Evolutionary conservation across 2,329 filamentous ascomycete species (phyloP).

Genomic region (Talaromyces sp.): DNA sequence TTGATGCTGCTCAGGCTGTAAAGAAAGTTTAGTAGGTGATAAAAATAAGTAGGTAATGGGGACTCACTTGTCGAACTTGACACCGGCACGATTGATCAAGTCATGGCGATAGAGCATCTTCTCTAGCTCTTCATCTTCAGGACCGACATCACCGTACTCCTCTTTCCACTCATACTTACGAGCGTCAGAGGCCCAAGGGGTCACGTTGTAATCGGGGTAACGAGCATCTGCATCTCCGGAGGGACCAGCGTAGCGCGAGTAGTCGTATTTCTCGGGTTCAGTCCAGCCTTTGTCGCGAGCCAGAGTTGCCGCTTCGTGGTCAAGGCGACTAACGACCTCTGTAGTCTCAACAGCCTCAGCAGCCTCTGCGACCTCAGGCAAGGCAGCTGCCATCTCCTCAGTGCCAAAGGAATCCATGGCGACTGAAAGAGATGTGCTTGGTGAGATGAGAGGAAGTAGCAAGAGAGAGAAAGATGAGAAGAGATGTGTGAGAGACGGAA

Average conservation of each 20-base stretch:
- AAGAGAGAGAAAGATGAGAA: background rate
- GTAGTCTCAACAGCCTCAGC: background rate
- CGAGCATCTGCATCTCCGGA: conserved; percentile 24
- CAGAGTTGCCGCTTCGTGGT: conserved; percentile 30
- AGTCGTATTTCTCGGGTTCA: conserved; percentile 39
- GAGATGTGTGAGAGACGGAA: background rate
- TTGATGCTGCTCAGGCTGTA: conserved; percentile 49
- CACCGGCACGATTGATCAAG: conserved; percentile 54
- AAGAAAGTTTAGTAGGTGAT: conserved; percentile 10
- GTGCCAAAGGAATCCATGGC: conserved; percentile 27
- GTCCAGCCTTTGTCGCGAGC: conserved; percentile 43
- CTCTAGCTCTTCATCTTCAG: conserved; percentile 69
- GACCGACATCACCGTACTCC: conserved; percentile 82
- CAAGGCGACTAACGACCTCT: conserved; percentile 24
- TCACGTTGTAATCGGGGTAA: conserved; percentile 24
- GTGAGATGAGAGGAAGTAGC: background rate
- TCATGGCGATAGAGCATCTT: conserved; percentile 66
- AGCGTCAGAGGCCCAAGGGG: conserved; percentile 56
- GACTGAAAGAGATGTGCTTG: background rate
- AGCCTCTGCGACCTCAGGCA: conserved; percentile 24
- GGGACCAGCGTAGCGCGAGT: conserved; percentile 31
- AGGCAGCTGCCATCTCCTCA: conserved; percentile 26
- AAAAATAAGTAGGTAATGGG: conserved; percentile 8
- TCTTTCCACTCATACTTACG: conserved; percentile 78
- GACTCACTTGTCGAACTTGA: conserved; percentile 63